phyloP scores from a whole-genome alignment of 2,329 filamentous ascomycete species.

The Geosmithia morbida region DNA sequence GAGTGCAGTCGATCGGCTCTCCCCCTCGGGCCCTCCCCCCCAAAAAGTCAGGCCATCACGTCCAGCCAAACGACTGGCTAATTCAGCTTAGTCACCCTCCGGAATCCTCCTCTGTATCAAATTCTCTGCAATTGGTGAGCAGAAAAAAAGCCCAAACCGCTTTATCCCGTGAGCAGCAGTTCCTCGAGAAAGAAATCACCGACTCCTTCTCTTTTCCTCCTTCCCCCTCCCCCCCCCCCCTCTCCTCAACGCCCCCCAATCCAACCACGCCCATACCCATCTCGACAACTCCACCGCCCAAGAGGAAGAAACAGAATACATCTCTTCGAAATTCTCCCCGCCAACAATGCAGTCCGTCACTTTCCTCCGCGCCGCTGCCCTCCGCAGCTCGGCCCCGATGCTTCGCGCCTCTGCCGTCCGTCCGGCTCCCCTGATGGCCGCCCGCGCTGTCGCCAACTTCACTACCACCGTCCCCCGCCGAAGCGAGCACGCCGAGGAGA shows the following conservation, averaged over 20 bases:
- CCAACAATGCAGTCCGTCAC: slow-evolving; percentile 48
- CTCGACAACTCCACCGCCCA: neutral
- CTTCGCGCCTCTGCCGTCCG: slow-evolving; percentile 49
- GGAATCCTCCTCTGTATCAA: slow-evolving; percentile 3
- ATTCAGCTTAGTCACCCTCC: slow-evolving; percentile 3
- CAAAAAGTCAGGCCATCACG: neutral
- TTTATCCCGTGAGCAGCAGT: neutral
- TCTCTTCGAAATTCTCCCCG: neutral
- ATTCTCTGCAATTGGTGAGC: slow-evolving; percentile 1
- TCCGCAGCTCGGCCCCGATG: slow-evolving; percentile 44
- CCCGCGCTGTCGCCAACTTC: slow-evolving; percentile 44
- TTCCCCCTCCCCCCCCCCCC: neutral
- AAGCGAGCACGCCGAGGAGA: slow-evolving; percentile 73
- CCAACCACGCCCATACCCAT: no score
- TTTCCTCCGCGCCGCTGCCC: slow-evolving; percentile 57
- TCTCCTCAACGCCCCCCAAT: no score
- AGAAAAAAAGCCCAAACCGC: neutral
- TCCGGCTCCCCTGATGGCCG: slow-evolving; percentile 38
- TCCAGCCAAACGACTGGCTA: neutral
- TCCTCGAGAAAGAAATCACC: neutral
- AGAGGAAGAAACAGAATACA: neutral
- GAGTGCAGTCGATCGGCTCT: no score
- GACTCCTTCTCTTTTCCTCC: no score
- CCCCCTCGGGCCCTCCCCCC: no score
- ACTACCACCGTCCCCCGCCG: slow-evolving; percentile 45